Evolutionary conservation across 208 protist species (phyloP), one percentile per base, ranked within the genome.

Genomic region (Wallacemonas sp.): DNA sequence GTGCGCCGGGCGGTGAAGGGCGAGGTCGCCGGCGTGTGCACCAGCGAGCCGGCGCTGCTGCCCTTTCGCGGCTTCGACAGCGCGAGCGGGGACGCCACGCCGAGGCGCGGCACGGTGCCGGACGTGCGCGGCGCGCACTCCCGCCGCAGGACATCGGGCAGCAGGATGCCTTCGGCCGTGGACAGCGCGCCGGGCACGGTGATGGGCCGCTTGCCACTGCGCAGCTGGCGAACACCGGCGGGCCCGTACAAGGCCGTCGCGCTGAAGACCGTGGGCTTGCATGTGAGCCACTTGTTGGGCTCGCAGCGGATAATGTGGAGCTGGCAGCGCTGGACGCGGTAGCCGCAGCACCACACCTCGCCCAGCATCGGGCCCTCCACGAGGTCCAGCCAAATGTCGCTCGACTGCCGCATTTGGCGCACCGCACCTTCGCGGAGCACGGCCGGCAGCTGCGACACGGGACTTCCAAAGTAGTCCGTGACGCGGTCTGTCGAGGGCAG

Each of bases 311-410:
- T 74, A 5, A 96, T 79, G 42, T 93, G 86, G 14, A 96, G 73
- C 52, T 93, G 86, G 48, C 86, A 93, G n/a, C 76, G 80, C 64
- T 91, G 87, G 26, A 96, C 81, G 44, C 80, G 81, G 31, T 84
- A 92, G 0, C 86, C 87, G 33, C 87, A 96, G 65, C 86, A 92
- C 80, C 81, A 93, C 42, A 96, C 69, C 46, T 94, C 86, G n/a
- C 71, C 77, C 25, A 92, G 68, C 29, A 87, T 73, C 1, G 86
- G 87, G 0, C 86, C 87, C 25, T 81, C 65, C 7, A 76, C 67
- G 11, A 96, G 75, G 46, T 93, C 86, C 29, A 96, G 57, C 87
- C 91, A 96, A 18, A 96, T 65, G 54, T 94, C 87, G 46, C 68
- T 80, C 49, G 69, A 68, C 65, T 89, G 79, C 3, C 85, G 78